Conservation (phyloP, 176 grass and related monocot species). For the Aegilops sharonensis region DNA sequence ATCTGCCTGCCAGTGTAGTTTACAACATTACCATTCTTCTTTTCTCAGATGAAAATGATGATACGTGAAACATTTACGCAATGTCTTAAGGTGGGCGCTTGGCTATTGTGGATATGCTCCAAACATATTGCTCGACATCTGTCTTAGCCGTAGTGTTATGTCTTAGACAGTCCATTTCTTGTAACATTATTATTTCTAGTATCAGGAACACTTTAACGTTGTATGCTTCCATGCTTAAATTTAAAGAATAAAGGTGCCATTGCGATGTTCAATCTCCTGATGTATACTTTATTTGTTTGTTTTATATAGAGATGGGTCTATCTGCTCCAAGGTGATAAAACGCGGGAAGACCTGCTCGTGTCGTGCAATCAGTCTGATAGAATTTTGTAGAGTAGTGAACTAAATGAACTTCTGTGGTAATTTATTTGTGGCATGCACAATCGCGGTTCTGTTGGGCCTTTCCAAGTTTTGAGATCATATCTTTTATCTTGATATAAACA, state of each 20-base stretch:
- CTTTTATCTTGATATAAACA: slow-evolving; percentile 23
- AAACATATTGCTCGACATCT: neutral
- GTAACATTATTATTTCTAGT: slow-evolving; percentile 33
- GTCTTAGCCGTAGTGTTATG: slow-evolving; percentile 33
- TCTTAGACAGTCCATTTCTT: slow-evolving; percentile 23
- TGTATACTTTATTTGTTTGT: slow-evolving; percentile 76
- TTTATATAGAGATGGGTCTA: slow-evolving; percentile 91
- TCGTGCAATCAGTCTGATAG: slow-evolving; percentile 41
- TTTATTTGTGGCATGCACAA: neutral
- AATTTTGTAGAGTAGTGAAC: slow-evolving; percentile 54
- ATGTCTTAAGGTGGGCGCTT: slow-evolving; percentile 58
- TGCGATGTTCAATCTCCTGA: slow-evolving; percentile 47
- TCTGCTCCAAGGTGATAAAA: slow-evolving; percentile 85
- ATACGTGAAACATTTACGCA: slow-evolving; percentile 79
- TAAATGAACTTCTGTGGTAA: neutral
- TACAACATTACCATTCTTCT: slow-evolving; percentile 64
- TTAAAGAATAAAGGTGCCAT: slow-evolving; percentile 20
- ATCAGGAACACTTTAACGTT: neutral
- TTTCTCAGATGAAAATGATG: slow-evolving; percentile 95
- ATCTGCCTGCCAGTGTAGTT: slow-evolving; percentile 41
- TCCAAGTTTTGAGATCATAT: slow-evolving; percentile 14
- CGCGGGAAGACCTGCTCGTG: slow-evolving; percentile 43
- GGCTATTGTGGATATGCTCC: slow-evolving; percentile 45
- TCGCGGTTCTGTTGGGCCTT: neutral
- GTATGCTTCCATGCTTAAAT: slow-evolving; percentile 25